phyloP scores from a whole-genome alignment of 2,329 filamentous ascomycete genomes.

The Fusarium anthophilum region DNA sequence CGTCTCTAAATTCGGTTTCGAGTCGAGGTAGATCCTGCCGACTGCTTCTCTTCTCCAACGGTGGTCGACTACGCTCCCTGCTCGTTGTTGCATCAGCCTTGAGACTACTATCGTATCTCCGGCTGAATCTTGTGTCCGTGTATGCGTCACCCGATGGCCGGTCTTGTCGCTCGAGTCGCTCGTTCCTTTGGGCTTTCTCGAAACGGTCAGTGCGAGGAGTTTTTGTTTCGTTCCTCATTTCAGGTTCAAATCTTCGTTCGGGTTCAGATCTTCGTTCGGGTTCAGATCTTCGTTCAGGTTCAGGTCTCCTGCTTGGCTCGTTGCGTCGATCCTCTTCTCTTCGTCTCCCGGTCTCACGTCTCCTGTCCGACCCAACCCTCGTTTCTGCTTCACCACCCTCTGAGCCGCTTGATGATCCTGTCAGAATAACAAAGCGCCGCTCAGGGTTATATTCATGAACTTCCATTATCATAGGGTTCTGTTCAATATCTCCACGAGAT shows the following conservation, averaged over 20 bases:
- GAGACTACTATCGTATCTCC: constrained; percentile 29
- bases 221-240: background rate
- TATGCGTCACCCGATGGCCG: constrained; percentile 16
- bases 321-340: background rate
- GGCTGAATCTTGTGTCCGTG: constrained; percentile 14
- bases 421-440: constrained; percentile 70
- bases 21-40: constrained; percentile 56
- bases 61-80: constrained; percentile 37
- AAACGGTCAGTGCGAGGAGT: constrained; percentile 21
- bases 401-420: constrained; percentile 43
- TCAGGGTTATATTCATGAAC: constrained; percentile 69
- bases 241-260: constrained; percentile 19
- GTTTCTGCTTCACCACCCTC: constrained; percentile 42
- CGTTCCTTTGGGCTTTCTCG: constrained; percentile 13
- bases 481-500: constrained; percentile 72
- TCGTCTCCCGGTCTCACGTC: constrained; percentile 6
- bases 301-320: constrained; percentile 2
- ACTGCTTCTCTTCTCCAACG: constrained; percentile 44
- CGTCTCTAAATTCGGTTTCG: constrained; percentile 52
- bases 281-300: background rate
- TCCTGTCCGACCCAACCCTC: constrained; percentile 20
- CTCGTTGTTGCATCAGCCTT: constrained; percentile 20
- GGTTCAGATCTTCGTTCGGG: background rate
- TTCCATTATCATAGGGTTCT: constrained; percentile 73
- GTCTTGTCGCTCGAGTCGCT: constrained; percentile 19